These are phyloP conservation scores for Arthrobotrys conoides DNA, from an alignment of 2,329 filamentous ascomycete species.

Conservation along the genomic window DNA sequence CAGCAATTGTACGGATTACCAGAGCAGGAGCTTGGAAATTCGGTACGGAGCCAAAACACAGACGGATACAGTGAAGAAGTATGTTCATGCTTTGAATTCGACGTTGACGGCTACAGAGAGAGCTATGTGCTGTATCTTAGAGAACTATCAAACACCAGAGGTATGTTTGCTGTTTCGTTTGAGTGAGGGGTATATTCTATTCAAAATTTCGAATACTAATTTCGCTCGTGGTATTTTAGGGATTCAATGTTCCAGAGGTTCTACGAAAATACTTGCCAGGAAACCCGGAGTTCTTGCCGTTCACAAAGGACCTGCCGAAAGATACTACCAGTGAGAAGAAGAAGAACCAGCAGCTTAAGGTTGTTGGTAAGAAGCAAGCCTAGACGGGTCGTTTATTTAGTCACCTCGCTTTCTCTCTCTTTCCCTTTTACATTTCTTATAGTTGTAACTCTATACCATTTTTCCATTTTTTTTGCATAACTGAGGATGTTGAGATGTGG, in stretches of 20 bases:
- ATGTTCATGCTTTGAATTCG: constrained; percentile 92
- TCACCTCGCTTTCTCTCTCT: neutral
- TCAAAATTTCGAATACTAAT: neutral
- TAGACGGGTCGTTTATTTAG: neutral
- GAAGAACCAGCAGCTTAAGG: constrained; percentile 65
- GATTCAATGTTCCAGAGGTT: constrained; percentile 83
- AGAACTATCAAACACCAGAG: constrained; percentile 95
- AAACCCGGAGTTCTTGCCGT: constrained; percentile 89
- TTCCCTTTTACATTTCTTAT: constrained; percentile 4
- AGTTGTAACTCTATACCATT: constrained; percentile 52
- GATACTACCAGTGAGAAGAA: constrained; percentile 76
- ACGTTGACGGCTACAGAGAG: constrained; percentile 92
- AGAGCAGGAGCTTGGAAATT: constrained; percentile 93
- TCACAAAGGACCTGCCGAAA: constrained; percentile 86
- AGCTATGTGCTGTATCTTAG: constrained; percentile 91
- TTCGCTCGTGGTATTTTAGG: constrained; percentile 68
- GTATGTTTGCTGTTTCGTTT: constrained; percentile 68
- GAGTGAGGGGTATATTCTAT: neutral
- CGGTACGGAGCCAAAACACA: constrained; percentile 89
- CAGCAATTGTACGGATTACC: constrained; percentile 98
- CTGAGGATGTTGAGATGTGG: neutral
- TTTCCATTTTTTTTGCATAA: constrained; percentile 5
- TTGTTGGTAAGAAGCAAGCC: constrained; percentile 57
- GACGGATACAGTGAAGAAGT: constrained; percentile 88
- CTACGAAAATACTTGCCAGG: constrained; percentile 92